phyloP scores from a whole-genome alignment of 2,329 filamentous ascomycete species.

The Cyclaneusma minus region DNA sequence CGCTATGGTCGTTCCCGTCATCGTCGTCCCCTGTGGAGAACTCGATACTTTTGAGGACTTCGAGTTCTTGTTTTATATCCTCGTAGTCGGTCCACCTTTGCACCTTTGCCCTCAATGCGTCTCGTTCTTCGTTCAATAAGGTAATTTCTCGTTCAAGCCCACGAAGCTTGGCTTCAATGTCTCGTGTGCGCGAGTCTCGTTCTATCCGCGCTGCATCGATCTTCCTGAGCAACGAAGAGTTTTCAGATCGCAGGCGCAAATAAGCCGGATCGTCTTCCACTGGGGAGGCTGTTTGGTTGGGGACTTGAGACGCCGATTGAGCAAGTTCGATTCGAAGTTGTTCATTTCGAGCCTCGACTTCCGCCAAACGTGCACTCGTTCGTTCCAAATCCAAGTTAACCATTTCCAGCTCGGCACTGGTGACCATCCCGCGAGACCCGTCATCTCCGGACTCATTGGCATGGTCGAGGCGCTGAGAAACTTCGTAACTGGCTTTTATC shows the following conservation, averaged over 20 bases:
- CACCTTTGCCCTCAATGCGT: conserved; percentile 64
- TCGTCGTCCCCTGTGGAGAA: conserved; percentile 85
- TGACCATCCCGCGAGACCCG: conserved; percentile 46
- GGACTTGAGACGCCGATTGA: conserved; percentile 63
- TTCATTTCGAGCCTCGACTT: conserved; percentile 88
- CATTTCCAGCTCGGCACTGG: conserved; percentile 85
- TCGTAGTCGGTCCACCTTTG: conserved; percentile 90
- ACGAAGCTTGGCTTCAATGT: conserved; percentile 60
- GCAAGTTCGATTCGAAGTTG: conserved; percentile 82
- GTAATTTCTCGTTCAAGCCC: conserved; percentile 66
- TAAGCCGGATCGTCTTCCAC: conserved; percentile 84
- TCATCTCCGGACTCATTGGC: conserved; percentile 46
- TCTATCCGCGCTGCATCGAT: conserved; percentile 74
- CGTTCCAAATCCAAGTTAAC: conserved; percentile 82
- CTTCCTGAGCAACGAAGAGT: conserved; percentile 79
- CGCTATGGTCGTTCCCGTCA: conserved; percentile 30
- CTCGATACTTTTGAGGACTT: conserved; percentile 95
- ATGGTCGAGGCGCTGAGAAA: conserved; percentile 75
- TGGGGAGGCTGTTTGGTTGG: conserved; percentile 40
- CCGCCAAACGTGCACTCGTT: conserved; percentile 71
- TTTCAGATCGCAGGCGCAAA: conserved; percentile 80
- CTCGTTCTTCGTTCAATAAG: conserved; percentile 64
- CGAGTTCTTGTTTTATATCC: conserved; percentile 87
- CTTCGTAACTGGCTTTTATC: conserved; percentile 93
- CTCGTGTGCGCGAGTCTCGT: conserved; percentile 63